Conservation (phyloP, 2,329 filamentous ascomycete genomes). For the Scedosporium minutisporum region DNA sequence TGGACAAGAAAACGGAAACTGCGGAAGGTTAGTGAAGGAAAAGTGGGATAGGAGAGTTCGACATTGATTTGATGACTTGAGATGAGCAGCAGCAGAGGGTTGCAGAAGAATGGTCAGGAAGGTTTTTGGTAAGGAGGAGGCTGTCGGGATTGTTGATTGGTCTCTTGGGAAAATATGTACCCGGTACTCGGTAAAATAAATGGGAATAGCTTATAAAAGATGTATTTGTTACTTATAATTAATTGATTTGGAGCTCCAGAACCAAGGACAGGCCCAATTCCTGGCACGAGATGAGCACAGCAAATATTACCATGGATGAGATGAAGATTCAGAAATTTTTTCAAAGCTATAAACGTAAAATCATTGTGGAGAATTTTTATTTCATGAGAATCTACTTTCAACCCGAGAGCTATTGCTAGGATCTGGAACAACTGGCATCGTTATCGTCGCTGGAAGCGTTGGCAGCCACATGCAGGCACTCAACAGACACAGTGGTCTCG, state of each 20-base stretch:
- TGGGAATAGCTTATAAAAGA: not conserved
- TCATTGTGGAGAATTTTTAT: too few species aligned
- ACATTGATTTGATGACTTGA: not conserved
- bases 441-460: too few species aligned
- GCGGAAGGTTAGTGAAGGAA: not conserved
- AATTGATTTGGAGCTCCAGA: not conserved
- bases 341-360: too few species aligned
- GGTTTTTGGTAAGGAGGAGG: not conserved
- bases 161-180: slow-evolving; percentile 3
- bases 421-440: too few species aligned
- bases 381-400: too few species aligned
- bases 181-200: not conserved
- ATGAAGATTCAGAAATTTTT: too few species aligned
- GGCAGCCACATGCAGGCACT: too few species aligned
- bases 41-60: not conserved
- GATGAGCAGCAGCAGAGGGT: not conserved
- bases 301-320: too few species aligned
- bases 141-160: slow-evolving; percentile 3
- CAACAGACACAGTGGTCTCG: too few species aligned
- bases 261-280: not conserved
- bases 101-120: not conserved
- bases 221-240: not conserved
- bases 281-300: too few species aligned
- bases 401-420: too few species aligned
- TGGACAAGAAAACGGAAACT: not conserved